phyloP scores from a whole-genome alignment of 2,329 filamentous ascomycete genomes.

The Nannizzia gypsea region DNA sequence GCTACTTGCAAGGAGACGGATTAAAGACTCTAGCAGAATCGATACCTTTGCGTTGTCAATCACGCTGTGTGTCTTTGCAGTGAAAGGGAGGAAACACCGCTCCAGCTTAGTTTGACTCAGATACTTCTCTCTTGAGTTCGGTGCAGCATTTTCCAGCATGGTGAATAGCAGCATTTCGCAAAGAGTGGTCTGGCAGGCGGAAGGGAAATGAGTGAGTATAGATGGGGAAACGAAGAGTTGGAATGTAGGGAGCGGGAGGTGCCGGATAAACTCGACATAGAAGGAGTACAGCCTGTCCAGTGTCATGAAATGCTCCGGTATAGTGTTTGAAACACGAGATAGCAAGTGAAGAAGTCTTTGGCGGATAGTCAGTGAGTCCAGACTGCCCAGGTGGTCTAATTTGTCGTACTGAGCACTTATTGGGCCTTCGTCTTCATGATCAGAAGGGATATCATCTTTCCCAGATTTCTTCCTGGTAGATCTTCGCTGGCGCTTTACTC shows the following conservation, averaged over 20 bases:
- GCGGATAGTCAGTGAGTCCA: conserved; percentile 31
- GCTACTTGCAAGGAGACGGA: conserved; percentile 41
- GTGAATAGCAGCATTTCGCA: conserved; percentile 42
- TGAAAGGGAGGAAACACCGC: conserved; percentile 52
- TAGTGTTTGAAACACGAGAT: conserved; percentile 25
- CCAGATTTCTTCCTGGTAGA: conserved; percentile 14
- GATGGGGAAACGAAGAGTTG: conserved; percentile 35
- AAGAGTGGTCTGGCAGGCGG: conserved; percentile 38
- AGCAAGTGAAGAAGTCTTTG: conserved; percentile 36
- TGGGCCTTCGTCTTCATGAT: conserved; percentile 2
- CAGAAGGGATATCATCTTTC: background rate
- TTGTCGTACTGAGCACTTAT: conserved; percentile 12
- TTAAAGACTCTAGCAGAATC: conserved; percentile 53
- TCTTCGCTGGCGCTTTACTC: conserved; percentile 24
- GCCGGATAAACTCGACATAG: conserved; percentile 37
- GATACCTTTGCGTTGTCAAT: conserved; percentile 64
- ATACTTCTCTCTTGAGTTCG: conserved; percentile 29
- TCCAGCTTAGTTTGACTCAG: conserved; percentile 42
- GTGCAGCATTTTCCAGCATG: conserved; percentile 36
- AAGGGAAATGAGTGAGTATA: conserved; percentile 31
- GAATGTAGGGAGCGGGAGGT: conserved; percentile 35
- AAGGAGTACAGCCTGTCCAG: conserved; percentile 33
- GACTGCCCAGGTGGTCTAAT: conserved; percentile 27
- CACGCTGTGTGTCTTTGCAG: conserved; percentile 48
- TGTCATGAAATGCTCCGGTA: conserved; percentile 27